Evolutionary conservation across 2,329 filamentous ascomycete genomes (phyloP), one percentile per base, ranked within the genome.

Genomic region (Aaosphaeria arxii): DNA sequence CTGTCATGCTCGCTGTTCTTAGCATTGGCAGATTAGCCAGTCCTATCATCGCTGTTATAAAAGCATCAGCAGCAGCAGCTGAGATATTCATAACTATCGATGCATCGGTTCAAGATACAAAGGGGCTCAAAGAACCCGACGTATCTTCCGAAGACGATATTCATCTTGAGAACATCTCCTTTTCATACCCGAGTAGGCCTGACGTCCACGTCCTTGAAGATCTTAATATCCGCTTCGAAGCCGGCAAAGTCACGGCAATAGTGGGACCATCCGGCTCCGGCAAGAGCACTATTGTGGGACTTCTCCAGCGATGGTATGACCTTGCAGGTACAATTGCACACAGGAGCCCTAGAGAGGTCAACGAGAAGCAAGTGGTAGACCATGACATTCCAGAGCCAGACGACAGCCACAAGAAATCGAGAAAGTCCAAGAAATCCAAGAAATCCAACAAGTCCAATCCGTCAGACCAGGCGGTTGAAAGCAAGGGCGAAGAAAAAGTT

Each of bases 221-320:
- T 3, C 65, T 89, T 3, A 76, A 78, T 56, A 68, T 88, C 6
- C 72, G 66, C 0, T 80, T 89, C 47, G 74, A 80, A 50, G 76
- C 80, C 6, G 84, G 85, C 17, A 86, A 87, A 59, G 79, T 85
- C 2, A 89, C 86, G 1, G 87, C 87, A 2, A 85, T 91, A 13
- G 87, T 91, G 17, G 87, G 87, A 0, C 81, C 85, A 0, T 88
- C 84, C 2, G 87, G 87, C 0, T 84, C 80, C 4, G 87, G 88
- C 0, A 91, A 91, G 65, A 87, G 83, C 44, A 91, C 87, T 58
- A 82, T 89, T 32, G 79, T 88, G 1, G 84, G 82, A 0, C 69
- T 89, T 4, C 73, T 89, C 5, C 83, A 90, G 61, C 75, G 86
- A 31, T 90, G 86, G 85, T 90, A 90, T 61, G 80, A 82, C 2